Conservation (phyloP, 169 alveolate genomes). For the Perkinsus chesapeaki region DNA sequence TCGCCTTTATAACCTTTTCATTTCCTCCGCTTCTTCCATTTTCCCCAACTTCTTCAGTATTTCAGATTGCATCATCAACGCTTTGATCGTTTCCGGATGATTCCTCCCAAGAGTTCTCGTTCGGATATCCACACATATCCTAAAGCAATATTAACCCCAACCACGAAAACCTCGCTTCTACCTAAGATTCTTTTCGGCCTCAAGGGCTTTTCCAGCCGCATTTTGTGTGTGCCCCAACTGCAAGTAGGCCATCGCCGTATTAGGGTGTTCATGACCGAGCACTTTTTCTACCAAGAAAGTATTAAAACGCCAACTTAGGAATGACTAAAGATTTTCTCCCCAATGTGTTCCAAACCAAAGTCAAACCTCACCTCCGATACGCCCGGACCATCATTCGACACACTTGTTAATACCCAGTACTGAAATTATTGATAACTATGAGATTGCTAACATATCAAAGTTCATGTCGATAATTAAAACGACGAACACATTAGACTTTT, state of each 20-base stretch:
- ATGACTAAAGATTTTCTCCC: too few species aligned
- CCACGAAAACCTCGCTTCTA: not conserved
- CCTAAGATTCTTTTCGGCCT: not conserved
- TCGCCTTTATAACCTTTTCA: not conserved
- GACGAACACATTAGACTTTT: too few species aligned
- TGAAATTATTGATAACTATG: too few species aligned
- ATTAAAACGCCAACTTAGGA: not conserved
- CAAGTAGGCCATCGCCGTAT: not conserved
- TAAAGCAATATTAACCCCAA: not conserved
- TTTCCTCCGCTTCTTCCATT: not conserved
- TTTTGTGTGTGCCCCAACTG: not conserved
- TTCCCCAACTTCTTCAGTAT: not conserved
- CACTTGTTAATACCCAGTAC: too few species aligned
- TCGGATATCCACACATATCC: not conserved
- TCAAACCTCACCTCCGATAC: too few species aligned
- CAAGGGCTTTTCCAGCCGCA: not conserved
- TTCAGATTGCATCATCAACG: not conserved
- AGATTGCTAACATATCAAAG: too few species aligned
- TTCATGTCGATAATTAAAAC: too few species aligned
- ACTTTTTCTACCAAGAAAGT: not conserved
- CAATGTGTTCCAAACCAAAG: too few species aligned
- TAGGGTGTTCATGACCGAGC: not conserved
- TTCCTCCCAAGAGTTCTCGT: not conserved
- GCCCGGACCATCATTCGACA: too few species aligned
- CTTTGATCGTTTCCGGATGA: not conserved